Percentiles rank a stretch among this genome's conserved stretches.
Evolutionary conservation across 2,329 filamentous ascomycete species (phyloP).

Genomic region (Cytospora leucostoma): DNA sequence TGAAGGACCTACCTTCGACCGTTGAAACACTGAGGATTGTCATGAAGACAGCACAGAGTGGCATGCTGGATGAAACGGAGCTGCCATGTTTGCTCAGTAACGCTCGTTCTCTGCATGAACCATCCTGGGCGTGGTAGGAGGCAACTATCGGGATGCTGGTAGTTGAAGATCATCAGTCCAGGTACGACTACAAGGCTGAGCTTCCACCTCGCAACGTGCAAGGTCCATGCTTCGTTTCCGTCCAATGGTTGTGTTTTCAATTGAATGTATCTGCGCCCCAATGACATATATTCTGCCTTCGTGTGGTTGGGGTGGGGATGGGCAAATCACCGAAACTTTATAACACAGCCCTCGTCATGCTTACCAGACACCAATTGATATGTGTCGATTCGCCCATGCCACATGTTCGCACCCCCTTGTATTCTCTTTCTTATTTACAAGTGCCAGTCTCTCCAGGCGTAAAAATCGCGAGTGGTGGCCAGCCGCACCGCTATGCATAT

Average conservation of each 20-base stretch:
- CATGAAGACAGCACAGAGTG: too few species aligned
- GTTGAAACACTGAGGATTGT: too few species aligned
- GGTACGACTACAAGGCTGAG: too few species aligned
- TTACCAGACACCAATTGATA: background rate
- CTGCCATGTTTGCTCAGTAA: too few species aligned
- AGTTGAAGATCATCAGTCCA: too few species aligned
- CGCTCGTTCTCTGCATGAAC: too few species aligned
- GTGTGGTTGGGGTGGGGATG: background rate
- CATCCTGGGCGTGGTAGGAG: too few species aligned
- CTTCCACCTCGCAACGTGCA: background rate
- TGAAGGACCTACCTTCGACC: too few species aligned
- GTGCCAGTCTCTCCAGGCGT: background rate
- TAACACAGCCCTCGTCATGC: background rate
- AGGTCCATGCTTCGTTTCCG: background rate
- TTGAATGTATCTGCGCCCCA: background rate
- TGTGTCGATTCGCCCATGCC: background rate
- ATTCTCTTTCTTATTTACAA: conserved; percentile 6
- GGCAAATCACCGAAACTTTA: background rate
- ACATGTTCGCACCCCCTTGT: background rate
- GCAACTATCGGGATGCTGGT: too few species aligned
- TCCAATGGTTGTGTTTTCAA: background rate
- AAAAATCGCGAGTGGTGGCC: background rate
- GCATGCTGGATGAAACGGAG: too few species aligned
- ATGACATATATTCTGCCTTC: background rate
- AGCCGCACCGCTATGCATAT: background rate